A percentile compares a stretch with the other conserved stretches of the same genome.
phyloP scores from a whole-genome alignment of 2,329 filamentous ascomycete species.

The Elsinoe arachidis region DNA sequence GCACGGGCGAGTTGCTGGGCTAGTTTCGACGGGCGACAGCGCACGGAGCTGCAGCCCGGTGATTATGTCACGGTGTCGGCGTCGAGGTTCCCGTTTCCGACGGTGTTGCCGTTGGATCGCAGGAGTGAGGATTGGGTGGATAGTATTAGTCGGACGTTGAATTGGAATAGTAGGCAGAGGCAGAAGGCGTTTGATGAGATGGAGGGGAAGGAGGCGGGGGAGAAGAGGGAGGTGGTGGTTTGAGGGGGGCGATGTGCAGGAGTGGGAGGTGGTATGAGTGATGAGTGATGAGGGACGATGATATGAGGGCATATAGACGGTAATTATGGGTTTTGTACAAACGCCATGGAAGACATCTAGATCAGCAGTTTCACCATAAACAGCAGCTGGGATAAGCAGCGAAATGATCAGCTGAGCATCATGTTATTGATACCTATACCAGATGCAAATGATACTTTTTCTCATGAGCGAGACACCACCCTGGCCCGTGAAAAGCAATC shows the following conservation, averaged over 20 bases:
- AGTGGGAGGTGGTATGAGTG: neutral
- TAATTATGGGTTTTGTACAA: too few species aligned
- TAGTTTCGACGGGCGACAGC: constrained; percentile 92
- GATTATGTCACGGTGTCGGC: constrained; percentile 82
- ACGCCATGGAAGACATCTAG: too few species aligned
- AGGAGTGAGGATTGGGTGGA: constrained; percentile 74
- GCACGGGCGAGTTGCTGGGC: constrained; percentile 86
- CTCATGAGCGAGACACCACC: neutral
- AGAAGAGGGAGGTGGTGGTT: constrained; percentile 1
- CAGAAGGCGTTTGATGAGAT: constrained; percentile 50
- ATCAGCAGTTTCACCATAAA: too few species aligned
- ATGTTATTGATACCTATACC: too few species aligned
- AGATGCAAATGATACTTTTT: neutral
- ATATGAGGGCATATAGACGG: neutral
- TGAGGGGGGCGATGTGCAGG: neutral
- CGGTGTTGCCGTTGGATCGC: constrained; percentile 56
- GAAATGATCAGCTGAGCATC: too few species aligned
- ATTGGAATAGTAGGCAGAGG: constrained; percentile 72
- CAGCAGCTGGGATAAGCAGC: too few species aligned
- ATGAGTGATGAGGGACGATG: constrained; percentile 3
- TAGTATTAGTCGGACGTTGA: constrained; percentile 67
- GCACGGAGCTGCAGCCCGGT: constrained; percentile 61
- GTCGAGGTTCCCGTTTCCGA: constrained; percentile 70
- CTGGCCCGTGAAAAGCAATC: neutral
- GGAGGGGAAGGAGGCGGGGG: constrained; percentile 4